These are phyloP conservation scores for Sporobolomyces phaffii DNA, from an alignment of 768 basidiomycete species.

Conservation along the genomic window DNA sequence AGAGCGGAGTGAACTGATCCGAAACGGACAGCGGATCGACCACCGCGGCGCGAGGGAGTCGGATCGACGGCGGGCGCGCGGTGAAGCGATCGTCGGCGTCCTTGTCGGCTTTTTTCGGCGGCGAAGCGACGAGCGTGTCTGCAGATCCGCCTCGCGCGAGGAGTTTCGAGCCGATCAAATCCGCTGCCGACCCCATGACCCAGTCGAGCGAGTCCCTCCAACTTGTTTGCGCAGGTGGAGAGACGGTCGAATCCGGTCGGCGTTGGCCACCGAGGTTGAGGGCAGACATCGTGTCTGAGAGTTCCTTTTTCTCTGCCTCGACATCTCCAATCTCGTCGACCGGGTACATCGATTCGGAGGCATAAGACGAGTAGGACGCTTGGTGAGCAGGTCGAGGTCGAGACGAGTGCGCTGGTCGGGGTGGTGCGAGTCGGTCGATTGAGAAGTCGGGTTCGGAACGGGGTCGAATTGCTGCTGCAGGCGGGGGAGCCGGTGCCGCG, in stretches of 20 bases:
- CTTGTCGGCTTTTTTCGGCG: background rate
- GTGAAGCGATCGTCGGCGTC: slow-evolving; percentile 1
- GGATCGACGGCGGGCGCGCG: slow-evolving; percentile 8
- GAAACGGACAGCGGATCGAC: background rate
- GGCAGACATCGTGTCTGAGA: slow-evolving; percentile 1
- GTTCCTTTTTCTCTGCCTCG: slow-evolving; percentile 7
- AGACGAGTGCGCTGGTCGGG: background rate
- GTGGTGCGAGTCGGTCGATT: background rate
- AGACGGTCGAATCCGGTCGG: background rate
- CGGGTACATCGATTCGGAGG: slow-evolving; percentile 8
- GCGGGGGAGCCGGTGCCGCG: background rate
- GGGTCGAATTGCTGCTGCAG: background rate
- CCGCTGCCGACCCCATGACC: slow-evolving; percentile 26
- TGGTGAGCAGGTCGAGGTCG: background rate
- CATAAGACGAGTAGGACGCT: background rate
- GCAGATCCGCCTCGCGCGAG: slow-evolving; percentile 1
- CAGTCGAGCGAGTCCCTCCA: slow-evolving; percentile 25
- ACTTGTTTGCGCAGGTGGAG: background rate
- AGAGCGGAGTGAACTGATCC: slow-evolving; percentile 7
- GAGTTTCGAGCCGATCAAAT: slow-evolving; percentile 2
- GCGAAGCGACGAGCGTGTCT: slow-evolving; percentile 13
- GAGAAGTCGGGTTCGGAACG: background rate
- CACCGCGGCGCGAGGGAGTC: background rate
- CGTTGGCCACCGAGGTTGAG: background rate
- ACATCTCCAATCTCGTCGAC: slow-evolving; percentile 5